Base-by-base conservation (phyloP, 768 basidiomycete species). In the Daedaleopsis sinensis region DNA sequence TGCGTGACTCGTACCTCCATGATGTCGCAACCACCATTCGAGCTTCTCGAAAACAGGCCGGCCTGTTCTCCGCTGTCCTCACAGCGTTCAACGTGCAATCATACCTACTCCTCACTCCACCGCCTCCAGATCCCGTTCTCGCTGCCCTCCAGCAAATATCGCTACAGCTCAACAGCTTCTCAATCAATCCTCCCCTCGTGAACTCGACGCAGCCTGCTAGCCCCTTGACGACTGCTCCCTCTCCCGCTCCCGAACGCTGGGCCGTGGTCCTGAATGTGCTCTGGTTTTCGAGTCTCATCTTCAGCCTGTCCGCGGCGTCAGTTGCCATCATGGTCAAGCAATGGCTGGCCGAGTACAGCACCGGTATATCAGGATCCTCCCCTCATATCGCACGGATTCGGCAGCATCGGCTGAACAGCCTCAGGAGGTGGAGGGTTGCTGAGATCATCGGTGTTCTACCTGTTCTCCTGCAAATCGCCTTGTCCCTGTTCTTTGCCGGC, bases 251-350 rank as follows among this genome's bases (percentile, higher is more conserved):
- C 10, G n/a, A 12, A 5, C 18, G 13, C 2, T 10, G 13, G 21
- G 44, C 44, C 6, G 9, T 56, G 13, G 18, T 13, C 32, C 57
- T 72, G 49, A 74, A 73, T 52, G 48, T 43, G 9, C 59, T 72
- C 0, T 71, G 70, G 68, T 70, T 70, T 59, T 52, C 65, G 1
- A 68, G 67, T 37, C 70, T 74, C 13, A 52, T 65, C 3, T 58
- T 67, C 44, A 67, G 65, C 24, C 67, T 74, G 5, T 44, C 66
- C 16, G 61, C 70, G 0, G 68, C 72, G 1, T 66, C 65, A 21
- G 52, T 70, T 21, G 67, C 67, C 49, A 71, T 74, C 60, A 53
- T 71, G 37, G 68, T 68, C 35, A 70, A 71, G 49, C 71, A 73
- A 52, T 74, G 73, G 72, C 64, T 73, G 5, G 60, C 62, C 39